Base-by-base conservation (phyloP, 2,329 filamentous ascomycete genomes). In the Scedosporium aurantiacum region DNA sequence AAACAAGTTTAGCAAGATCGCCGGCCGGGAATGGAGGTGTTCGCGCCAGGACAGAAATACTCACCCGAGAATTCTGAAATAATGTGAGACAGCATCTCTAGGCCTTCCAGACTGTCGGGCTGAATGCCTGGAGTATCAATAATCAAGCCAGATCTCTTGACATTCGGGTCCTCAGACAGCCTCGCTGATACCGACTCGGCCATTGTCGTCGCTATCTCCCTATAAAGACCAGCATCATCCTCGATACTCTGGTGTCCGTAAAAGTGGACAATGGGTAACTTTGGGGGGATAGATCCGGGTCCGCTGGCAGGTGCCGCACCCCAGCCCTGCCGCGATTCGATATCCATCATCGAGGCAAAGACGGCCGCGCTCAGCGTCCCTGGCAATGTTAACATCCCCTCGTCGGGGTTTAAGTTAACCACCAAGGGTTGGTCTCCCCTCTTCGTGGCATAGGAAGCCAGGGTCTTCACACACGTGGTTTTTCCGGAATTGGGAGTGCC, bases 231-330 rank as follows among this genome's bases (percentile, higher is more conserved):
- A 0, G 82, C 79, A 63, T 91, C 88, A 58, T 91, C 88, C 66
- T 91, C 87, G 0, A 90, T 83, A 64, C 80, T 85, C 60, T 83
- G 80, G 64, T 88, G 78, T 16, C 94, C 93, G 72, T 90, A 96
- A 73, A 91, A 90, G 71, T 96, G 96, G 28, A 93, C 91, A 60
- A 99, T 76, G 4, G 94, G 94, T 67, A 96, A 79, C 77, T 97
- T 97, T 60, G 96, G 90, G 0, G 93, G 92, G 18, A 96, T 86
- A 0, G 86, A 83, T 67, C 88, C 94, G 0, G 94, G 92, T 0
- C 93, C 94, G 66, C 89, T 95, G 68, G 92, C 96, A 0, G 93
- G 92, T 67, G 90, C 92, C 66, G 83, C 90, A 8, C 94, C 94
- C 86, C 91, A 97, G 21, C 89, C 90, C 64, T 91, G 87, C 68